Evolutionary conservation across 305 asterid species (phyloP), one percentile per base, ranked within the genome.

Genomic region (Plantago coronopus): DNA sequence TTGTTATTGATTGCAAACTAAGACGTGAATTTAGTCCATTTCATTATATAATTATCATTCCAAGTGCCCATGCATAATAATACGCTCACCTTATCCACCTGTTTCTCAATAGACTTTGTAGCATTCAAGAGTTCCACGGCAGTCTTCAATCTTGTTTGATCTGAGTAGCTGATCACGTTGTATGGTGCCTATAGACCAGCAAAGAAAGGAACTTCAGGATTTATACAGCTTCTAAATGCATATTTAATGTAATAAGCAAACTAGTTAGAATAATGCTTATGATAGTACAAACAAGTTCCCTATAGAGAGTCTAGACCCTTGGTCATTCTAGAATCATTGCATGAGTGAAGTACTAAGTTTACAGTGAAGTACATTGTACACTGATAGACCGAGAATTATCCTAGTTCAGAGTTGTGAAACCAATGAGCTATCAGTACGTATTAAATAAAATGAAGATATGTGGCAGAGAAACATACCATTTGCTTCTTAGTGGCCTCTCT

Each of bases 41-140:
- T 34, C 10, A 34, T 7, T 6, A 7, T 1, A 34, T 2, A 2
- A 34, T 34, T 34, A 34, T 34, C 13, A 34, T 9, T 21, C 56
- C 20, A 48, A 48, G 7, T 48, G n/a, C 7, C 14, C 29, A 17
- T 7, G 14, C 15, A 1, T 48, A 20, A 16, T n/a, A n/a, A 17
- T 17, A 48, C 3, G 5, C 77, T 69, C 21, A 84, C 97, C 94
- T 87, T 82, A 1, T 83, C 77, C 62, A 91, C 95, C 16, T 72
- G 83, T 13, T 90, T 72, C 68, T 91, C 96, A 1, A 91, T 86
- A 65, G 72, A 78, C 64, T 82, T 76, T 34, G 98, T 88, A 16
- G 96, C 95, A 15, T 86, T 86, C 48, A 91, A 65, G 69, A 91
- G 98, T 62, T 91, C 98, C 51, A 81, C 95, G 0, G 96, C 98